These are phyloP conservation scores for Santalum album DNA, from an alignment of 164 flowering plant genomes.

Conservation along the genomic window DNA sequence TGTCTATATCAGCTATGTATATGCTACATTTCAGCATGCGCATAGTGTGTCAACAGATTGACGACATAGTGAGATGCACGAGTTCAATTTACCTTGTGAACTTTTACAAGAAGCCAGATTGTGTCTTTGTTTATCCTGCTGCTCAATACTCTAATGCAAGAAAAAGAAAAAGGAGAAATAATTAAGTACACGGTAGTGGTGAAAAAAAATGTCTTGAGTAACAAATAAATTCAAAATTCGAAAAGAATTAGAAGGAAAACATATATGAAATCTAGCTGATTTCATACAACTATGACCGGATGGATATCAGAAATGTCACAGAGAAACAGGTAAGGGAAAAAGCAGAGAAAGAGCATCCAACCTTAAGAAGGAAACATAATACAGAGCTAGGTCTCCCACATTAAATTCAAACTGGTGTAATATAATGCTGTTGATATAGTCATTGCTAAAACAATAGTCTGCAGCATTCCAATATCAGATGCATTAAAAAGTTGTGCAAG, in stretches of 20 bases:
- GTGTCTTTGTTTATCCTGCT: conserved; percentile 48
- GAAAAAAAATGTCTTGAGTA: too few species aligned
- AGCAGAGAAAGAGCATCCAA: conserved; percentile 10
- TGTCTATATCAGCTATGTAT: too few species aligned
- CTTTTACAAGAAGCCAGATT: conserved; percentile 56
- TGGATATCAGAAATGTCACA: too few species aligned
- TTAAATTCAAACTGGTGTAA: conserved; percentile 40
- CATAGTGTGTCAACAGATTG: not conserved
- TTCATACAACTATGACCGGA: too few species aligned
- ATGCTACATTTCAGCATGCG: too few species aligned
- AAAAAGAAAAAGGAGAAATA: too few species aligned
- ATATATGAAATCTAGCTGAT: too few species aligned
- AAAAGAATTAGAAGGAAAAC: conserved; percentile 5
- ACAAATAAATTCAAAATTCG: conserved; percentile 1
- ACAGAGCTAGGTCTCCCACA: conserved; percentile 48
- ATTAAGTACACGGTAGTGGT: too few species aligned
- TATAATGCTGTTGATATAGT: conserved; percentile 49
- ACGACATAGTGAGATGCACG: not conserved
- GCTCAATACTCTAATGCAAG: conserved; percentile 47
- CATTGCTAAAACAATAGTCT: conserved; percentile 71
- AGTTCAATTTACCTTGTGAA: conserved; percentile 38
- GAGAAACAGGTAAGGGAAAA: not conserved
- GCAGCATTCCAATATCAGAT: conserved; percentile 22
- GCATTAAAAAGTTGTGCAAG: too few species aligned
- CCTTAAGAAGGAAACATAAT: conserved; percentile 61